These are phyloP conservation scores for Iris pallida DNA, from an alignment of 116 monocot species.

Conservation along the genomic window DNA sequence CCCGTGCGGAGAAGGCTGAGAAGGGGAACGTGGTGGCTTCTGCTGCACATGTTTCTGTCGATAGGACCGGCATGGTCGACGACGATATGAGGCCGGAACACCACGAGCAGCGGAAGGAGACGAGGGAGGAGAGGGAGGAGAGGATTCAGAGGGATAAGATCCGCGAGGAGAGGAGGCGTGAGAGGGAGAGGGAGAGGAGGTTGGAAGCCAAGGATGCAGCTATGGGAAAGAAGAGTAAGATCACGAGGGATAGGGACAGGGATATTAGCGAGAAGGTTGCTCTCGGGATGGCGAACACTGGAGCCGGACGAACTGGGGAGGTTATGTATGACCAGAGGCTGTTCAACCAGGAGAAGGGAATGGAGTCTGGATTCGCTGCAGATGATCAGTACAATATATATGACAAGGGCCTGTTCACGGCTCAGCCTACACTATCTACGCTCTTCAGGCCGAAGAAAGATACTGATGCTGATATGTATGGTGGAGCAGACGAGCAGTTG, in stretches of 20 bases:
- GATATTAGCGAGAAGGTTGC: constrained; percentile 98
- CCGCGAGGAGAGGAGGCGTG: constrained; percentile 75
- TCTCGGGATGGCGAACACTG: constrained; percentile 84
- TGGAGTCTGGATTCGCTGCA: constrained; percentile 86
- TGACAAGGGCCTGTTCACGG: constrained; percentile 83
- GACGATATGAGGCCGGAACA: constrained; percentile 31
- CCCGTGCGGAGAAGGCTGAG: constrained; percentile 83
- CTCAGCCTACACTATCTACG: constrained; percentile 88
- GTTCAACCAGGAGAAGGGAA: constrained; percentile 97
- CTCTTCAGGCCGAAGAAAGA: constrained; percentile 88
- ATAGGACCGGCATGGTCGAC: constrained; percentile 29
- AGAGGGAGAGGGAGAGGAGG: constrained; percentile 90
- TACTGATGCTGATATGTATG: constrained; percentile 79
- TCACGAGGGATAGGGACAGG: constrained; percentile 80
- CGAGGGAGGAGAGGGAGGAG: constrained; percentile 71
- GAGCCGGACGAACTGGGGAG: constrained; percentile 60
- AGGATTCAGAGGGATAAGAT: constrained; percentile 80
- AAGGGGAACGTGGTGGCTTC: constrained; percentile 44
- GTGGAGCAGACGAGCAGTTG: constrained; percentile 82
- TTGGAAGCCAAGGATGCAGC: constrained; percentile 74
- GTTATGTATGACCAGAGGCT: constrained; percentile 94
- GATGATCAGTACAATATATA: constrained; percentile 98
- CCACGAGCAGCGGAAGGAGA: constrained; percentile 48
- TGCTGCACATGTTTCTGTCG: constrained; percentile 18
- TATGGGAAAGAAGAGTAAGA: constrained; percentile 90